Evolutionary conservation across 2,329 filamentous ascomycete genomes (phyloP).

Genomic region (Malbranchea cinnamomea): DNA sequence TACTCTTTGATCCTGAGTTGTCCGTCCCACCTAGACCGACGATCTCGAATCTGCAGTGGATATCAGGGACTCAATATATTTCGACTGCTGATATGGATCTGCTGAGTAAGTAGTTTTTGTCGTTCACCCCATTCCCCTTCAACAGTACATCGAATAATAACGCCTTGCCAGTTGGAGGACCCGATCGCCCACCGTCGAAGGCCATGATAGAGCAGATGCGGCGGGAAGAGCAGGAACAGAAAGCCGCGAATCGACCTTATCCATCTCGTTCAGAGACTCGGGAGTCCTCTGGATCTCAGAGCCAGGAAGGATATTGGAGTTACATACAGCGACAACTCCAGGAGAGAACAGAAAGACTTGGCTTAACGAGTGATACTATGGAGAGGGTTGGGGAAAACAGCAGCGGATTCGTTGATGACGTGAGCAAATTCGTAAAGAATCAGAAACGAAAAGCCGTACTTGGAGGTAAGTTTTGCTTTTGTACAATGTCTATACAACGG

Average conservation of each 20-base stretch:
- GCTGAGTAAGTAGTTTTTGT: conserved; percentile 38
- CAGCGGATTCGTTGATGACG: conserved; percentile 71
- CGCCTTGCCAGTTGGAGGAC: conserved; percentile 50
- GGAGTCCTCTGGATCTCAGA: conserved; percentile 9
- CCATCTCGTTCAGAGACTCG: not conserved
- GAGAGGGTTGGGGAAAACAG: conserved; percentile 68
- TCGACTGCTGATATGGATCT: conserved; percentile 77
- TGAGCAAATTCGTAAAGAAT: conserved; percentile 68
- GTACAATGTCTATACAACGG: not conserved
- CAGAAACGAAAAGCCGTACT: conserved; percentile 79
- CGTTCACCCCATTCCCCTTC: not conserved
- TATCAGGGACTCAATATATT: conserved; percentile 84
- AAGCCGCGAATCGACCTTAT: conserved; percentile 18
- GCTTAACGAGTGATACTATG: conserved; percentile 70
- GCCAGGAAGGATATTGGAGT: conserved; percentile 54
- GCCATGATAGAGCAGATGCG: conserved; percentile 70
- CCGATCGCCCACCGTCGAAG: conserved; percentile 75
- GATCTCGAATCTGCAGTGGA: conserved; percentile 93
- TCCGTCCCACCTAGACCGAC: conserved; percentile 67
- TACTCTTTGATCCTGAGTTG: conserved; percentile 62
- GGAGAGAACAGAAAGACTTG: conserved; percentile 77
- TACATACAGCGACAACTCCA: conserved; percentile 80
- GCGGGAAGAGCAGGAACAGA: conserved; percentile 50
- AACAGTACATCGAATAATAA: not conserved
- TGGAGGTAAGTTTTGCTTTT: conserved; percentile 34